phyloP scores from a whole-genome alignment of 1,139 yeast genomes.

The Kurtzmaniella quercitrusa region DNA sequence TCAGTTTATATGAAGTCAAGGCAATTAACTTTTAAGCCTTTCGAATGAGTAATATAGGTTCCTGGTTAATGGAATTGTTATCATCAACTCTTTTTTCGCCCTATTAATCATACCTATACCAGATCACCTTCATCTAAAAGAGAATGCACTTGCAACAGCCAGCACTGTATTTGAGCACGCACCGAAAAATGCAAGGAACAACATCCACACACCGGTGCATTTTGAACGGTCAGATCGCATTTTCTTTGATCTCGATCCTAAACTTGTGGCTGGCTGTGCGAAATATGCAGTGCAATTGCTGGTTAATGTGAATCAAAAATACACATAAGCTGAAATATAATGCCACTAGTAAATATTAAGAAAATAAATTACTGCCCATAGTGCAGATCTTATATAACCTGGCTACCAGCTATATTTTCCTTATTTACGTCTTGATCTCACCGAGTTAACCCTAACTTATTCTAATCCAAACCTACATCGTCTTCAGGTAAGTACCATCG shows the following conservation, averaged over 20 bases:
- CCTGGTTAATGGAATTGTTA: too few relatives aligned
- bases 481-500: background rate
- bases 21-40: too few relatives aligned
- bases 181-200: background rate
- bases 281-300: background rate
- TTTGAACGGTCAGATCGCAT: background rate
- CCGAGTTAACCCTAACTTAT: background rate
- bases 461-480: background rate
- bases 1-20: too few relatives aligned
- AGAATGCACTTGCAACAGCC: background rate
- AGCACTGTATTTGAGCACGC: background rate
- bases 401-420: background rate
- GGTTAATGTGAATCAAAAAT: background rate
- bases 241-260: background rate
- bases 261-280: conserved; percentile 1
- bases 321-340: background rate
- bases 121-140: background rate
- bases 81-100: too few relatives aligned
- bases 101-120: background rate
- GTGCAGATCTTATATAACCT: background rate
- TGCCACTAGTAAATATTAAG: background rate
- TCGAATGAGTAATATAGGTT: too few relatives aligned
- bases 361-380: background rate
- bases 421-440: background rate
- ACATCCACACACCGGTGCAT: background rate